These are phyloP conservation scores for Penstemon eatonii DNA, from an alignment of 257 asterid species.

Conservation along the genomic window DNA sequence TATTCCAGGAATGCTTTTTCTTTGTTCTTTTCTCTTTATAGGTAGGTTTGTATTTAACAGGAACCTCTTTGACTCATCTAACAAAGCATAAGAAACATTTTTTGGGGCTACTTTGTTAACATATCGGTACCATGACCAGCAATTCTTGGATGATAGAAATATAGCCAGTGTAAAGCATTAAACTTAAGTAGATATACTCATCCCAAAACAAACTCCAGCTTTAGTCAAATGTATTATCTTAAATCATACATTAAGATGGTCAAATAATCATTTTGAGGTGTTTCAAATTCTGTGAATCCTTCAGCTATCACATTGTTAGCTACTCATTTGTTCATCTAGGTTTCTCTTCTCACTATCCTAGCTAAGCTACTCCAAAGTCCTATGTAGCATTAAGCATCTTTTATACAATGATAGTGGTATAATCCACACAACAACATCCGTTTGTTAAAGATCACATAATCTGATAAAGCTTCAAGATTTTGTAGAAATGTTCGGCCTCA, in stretches of 20 bases:
- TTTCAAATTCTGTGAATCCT: constrained; percentile 8
- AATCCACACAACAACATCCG: neutral
- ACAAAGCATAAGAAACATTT: neutral
- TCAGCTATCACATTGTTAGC: neutral
- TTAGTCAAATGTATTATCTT: constrained; percentile 2
- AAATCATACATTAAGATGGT: neutral
- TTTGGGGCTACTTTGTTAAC: neutral
- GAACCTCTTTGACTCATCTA: neutral
- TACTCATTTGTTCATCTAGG: neutral
- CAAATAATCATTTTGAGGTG: neutral
- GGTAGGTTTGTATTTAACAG: too few relatives aligned
- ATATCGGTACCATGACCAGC: neutral
- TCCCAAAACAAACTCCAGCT: constrained; percentile 17
- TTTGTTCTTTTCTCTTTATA: too few relatives aligned
- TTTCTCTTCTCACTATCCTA: constrained; percentile 1
- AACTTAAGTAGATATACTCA: neutral
- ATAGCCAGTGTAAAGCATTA: neutral
- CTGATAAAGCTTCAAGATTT: neutral
- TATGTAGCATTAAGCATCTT: neutral
- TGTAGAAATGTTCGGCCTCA: too few relatives aligned
- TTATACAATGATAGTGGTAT: neutral
- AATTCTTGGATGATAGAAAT: neutral
- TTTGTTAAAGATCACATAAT: neutral
- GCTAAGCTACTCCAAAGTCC: neutral
- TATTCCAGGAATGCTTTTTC: too few relatives aligned